Conservation (phyloP, 2,329 filamentous ascomycete species). For the Trichoderma afroharzianum region DNA sequence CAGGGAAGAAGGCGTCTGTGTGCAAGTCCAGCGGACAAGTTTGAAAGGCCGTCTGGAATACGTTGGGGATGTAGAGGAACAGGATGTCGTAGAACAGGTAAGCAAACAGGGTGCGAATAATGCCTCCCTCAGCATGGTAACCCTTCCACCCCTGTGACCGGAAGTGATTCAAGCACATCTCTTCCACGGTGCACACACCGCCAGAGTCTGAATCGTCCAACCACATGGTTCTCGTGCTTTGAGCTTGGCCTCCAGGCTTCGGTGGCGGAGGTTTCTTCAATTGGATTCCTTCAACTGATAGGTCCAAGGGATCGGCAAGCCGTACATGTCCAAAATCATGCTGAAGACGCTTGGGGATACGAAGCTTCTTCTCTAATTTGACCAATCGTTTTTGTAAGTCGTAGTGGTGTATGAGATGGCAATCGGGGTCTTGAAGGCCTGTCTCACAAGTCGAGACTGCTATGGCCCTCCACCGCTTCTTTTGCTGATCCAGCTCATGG, state of each 20-base stretch:
- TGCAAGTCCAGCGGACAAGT: conserved; percentile 90
- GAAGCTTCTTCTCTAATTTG: conserved; percentile 83
- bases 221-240: conserved; percentile 78
- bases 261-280: conserved; percentile 58
- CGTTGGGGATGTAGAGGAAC: conserved; percentile 90
- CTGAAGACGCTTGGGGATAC: conserved; percentile 77
- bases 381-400: conserved; percentile 90
- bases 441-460: conserved; percentile 79
- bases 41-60: conserved; percentile 94
- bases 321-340: conserved; percentile 89
- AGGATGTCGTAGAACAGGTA: conserved; percentile 92
- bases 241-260: conserved; percentile 37
- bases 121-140: conserved; percentile 88
- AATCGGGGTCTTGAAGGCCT: conserved; percentile 81
- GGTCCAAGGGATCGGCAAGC: conserved; percentile 70
- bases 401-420: conserved; percentile 89
- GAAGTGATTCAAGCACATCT: conserved; percentile 89
- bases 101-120: conserved; percentile 84
- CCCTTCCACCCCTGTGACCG: conserved; percentile 84
- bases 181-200: conserved; percentile 82
- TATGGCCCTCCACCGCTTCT: conserved; percentile 76
- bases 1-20: conserved; percentile 86
- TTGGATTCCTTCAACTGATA: conserved; percentile 72
- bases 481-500: conserved; percentile 51
- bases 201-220: conserved; percentile 68